phyloP scores from a whole-genome alignment of 352 stramenopile genomes.

The Phytophthora fragariaefolia region DNA sequence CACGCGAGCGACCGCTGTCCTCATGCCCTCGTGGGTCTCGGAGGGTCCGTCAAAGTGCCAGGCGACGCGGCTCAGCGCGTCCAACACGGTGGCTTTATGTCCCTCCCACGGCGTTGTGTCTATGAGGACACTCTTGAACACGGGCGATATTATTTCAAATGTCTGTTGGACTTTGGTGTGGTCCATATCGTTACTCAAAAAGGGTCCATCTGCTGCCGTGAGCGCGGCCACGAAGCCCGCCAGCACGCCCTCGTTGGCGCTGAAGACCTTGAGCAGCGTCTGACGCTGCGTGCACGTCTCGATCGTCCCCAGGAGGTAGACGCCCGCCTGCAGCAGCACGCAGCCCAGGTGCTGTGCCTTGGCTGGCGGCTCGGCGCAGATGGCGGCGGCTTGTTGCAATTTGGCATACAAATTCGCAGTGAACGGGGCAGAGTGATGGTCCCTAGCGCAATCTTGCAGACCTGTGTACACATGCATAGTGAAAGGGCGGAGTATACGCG shows the following conservation, averaged over 20 bases:
- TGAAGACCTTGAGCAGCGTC: conserved; percentile 46
- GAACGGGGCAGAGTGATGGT: conserved; percentile 5
- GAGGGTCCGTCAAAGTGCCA: conserved; percentile 41
- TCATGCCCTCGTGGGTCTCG: conserved; percentile 6
- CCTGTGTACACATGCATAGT: conserved; percentile 22
- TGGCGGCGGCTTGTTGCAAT: conserved; percentile 47
- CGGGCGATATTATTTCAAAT: conserved; percentile 38
- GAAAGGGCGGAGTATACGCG: conserved; percentile 8
- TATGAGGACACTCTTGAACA: conserved; percentile 49
- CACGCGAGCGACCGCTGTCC: conserved; percentile 13
- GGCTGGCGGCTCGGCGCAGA: conserved; percentile 49
- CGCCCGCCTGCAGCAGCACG: conserved; percentile 41
- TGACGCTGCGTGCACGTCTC: conserved; percentile 6
- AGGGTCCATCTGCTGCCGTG: conserved; percentile 17
- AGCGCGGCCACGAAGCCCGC: conserved; percentile 51
- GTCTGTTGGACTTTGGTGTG: conserved; percentile 2
- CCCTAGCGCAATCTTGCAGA: conserved; percentile 21
- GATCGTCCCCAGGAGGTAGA: conserved; percentile 19
- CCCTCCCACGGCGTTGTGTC: conserved; percentile 21
- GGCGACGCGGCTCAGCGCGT: conserved; percentile 48
- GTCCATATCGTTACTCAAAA: not conserved
- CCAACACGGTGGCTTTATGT: conserved; percentile 42
- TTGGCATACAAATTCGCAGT: conserved; percentile 23
- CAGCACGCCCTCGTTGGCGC: conserved; percentile 48
- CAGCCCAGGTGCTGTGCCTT: conserved; percentile 66